These are phyloP conservation scores for Durio zibethinus DNA, from an alignment of 345 rosid genomes.

Conservation along the genomic window DNA sequence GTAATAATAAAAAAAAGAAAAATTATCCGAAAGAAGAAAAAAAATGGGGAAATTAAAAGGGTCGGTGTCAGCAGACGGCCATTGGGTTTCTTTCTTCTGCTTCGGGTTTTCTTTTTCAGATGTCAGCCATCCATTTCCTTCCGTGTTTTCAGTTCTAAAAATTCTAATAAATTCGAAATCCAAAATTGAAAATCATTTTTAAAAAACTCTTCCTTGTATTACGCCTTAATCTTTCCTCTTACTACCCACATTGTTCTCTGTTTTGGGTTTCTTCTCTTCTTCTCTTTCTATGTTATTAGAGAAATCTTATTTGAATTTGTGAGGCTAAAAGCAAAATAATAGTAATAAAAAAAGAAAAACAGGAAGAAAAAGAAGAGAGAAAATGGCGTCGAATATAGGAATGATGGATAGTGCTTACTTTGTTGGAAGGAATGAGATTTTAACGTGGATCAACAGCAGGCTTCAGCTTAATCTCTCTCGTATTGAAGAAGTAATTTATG, in stretches of 20 bases:
- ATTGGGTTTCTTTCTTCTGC: not conserved
- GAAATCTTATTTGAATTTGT: not conserved
- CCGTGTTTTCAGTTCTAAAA: too few relatives aligned
- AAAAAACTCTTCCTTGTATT: not conserved
- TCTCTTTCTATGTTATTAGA: too few relatives aligned
- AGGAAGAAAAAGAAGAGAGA: slow-evolving; percentile 32
- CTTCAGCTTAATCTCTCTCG: slow-evolving; percentile 91
- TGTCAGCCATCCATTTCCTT: not conserved
- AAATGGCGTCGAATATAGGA: slow-evolving; percentile 55
- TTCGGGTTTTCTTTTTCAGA: not conserved
- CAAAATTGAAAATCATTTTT: not conserved
- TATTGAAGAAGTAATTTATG: slow-evolving; percentile 45
- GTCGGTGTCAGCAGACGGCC: too few relatives aligned
- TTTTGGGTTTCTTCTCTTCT: not conserved
- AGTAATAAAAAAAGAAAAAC: not conserved
- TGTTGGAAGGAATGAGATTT: slow-evolving; percentile 90
- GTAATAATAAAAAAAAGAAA: too few relatives aligned
- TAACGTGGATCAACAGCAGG: slow-evolving; percentile 85
- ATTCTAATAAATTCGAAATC: not conserved
- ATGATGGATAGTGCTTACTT: slow-evolving; percentile 99
- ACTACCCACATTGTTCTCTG: not conserved
- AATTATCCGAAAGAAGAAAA: too few relatives aligned
- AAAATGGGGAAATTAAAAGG: too few relatives aligned
- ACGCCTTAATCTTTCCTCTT: slow-evolving; percentile 11
- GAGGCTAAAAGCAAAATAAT: not conserved